Evolutionary conservation across 495 filamentous ascomycete species (phyloP).

Genomic region (Polyplosphaeria fusca): DNA sequence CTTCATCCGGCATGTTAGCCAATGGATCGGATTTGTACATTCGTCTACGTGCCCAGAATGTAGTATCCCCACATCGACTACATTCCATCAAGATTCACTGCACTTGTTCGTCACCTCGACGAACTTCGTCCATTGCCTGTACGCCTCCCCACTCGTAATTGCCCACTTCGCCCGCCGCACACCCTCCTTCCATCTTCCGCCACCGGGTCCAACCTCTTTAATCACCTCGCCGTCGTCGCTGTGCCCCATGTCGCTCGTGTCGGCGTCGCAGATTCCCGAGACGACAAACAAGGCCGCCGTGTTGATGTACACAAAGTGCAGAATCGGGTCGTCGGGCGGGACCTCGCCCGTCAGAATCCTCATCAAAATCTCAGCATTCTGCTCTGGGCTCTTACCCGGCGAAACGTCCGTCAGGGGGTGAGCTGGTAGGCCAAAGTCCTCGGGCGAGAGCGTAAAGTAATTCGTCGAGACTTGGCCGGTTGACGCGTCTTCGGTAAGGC

Average conservation of each 20-base stretch:
- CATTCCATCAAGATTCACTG: too few species aligned
- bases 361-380: slow-evolving; percentile 83
- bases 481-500: slow-evolving; percentile 57
- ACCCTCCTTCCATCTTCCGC: slow-evolving; percentile 89
- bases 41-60: too few species aligned
- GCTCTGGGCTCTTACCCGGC: slow-evolving; percentile 76
- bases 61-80: too few species aligned
- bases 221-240: slow-evolving; percentile 73
- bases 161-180: slow-evolving; percentile 80
- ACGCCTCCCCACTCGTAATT: slow-evolving; percentile 74
- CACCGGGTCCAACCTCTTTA: slow-evolving; percentile 74
- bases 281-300: slow-evolving; percentile 82
- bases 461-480: slow-evolving; percentile 58
- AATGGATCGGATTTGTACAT: too few species aligned
- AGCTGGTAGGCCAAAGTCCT: slow-evolving; percentile 76
- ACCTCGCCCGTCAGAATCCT: slow-evolving; percentile 71
- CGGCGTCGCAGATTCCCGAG: slow-evolving; percentile 79
- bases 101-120: slow-evolving; percentile 41
- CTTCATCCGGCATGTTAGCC: too few species aligned
- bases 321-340: slow-evolving; percentile 70
- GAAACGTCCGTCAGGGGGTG: slow-evolving; percentile 75
- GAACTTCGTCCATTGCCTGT: slow-evolving; percentile 56
- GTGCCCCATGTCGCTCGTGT: slow-evolving; percentile 70
- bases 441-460: slow-evolving; percentile 69
- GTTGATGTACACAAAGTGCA: slow-evolving; percentile 93